phyloP scores from a whole-genome alignment of 768 basidiomycete species.

The Suillus brevipes region DNA sequence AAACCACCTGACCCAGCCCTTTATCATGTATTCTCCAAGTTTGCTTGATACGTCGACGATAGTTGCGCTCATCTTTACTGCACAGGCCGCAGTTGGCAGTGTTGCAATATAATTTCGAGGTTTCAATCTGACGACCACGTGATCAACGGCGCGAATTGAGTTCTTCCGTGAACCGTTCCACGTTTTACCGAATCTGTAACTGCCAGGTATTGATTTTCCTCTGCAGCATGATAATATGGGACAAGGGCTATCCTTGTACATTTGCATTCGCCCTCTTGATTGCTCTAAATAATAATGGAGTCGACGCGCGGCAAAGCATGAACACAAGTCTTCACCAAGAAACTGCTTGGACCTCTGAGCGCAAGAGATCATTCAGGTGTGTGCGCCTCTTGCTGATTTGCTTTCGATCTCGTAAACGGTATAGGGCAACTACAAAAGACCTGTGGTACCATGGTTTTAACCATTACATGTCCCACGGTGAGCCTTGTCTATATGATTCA shows the following conservation, averaged over 20 bases:
- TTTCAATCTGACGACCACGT: background rate
- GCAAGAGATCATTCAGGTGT: conserved; percentile 58
- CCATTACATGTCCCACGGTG: conserved; percentile 85
- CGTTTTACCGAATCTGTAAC: conserved; percentile 21
- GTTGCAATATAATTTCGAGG: background rate
- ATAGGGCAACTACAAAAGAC: conserved; percentile 68
- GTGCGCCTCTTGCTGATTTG: conserved; percentile 20
- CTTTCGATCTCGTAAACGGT: conserved; percentile 8
- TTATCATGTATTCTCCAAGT: conserved; percentile 72
- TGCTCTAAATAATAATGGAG: conserved; percentile 36
- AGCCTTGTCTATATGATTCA: conserved; percentile 15
- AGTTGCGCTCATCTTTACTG: conserved; percentile 45
- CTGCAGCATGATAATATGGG: conserved; percentile 40
- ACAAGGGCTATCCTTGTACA: conserved; percentile 52
- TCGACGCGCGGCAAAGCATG: conserved; percentile 12
- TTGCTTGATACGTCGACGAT: conserved; percentile 58
- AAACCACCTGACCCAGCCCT: conserved; percentile 62
- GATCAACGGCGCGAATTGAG: background rate
- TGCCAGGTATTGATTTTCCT: background rate
- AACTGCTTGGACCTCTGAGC: conserved; percentile 54
- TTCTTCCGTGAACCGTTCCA: conserved; percentile 17
- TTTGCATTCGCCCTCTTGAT: conserved; percentile 42
- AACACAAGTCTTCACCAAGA: conserved; percentile 18
- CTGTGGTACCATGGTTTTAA: conserved; percentile 91
- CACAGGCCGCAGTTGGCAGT: background rate